Base-by-base conservation (phyloP, 192 early-diverging fungal genomes). In the Backusella macrospora region DNA sequence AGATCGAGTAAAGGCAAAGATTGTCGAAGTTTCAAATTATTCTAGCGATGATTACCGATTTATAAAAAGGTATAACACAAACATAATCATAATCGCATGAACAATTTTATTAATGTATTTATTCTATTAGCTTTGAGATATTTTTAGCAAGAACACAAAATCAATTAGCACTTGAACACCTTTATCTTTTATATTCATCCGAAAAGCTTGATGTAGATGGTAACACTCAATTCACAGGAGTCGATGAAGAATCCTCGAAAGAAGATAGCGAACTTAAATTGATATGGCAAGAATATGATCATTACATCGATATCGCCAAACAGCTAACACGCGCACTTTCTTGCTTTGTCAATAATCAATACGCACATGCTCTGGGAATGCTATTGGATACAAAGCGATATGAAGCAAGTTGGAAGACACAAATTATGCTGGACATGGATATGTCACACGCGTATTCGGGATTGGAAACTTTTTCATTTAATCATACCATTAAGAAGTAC, bases 371-470 rank as follows among this genome's bases (percentile, higher is more conserved):
- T n/a, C 37, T 79, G 3, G 21, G 72, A 43, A 21, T 21, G 15
- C 34, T 79, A 1, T 64, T 79, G 4, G 29, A 62, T 13, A 46
- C 73, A 21, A 79, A 79, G 46, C 68, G 52, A 38, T 49, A 75
- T 15, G 73, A 74, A 5, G 78, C 59, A 6, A 29, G 29, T 55
- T 79, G 78, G 78, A 72, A 75, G 15, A 66, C 73, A 8, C n/a
- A 55, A 16, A 15, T 55, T n/a, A 21, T 71, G 34, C 4, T 70
- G 10, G 62, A 70, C 23, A 48, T 21, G 15, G 62, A 65, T 39
- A 12, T 70, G n/a, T 68, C 47, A 5, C 15, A 29, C 9, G 21
- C 62, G 5, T 72, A 48, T 21, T 63, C 62, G 7, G 48, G 63
- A 4, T 12, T 67, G 26, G 46, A 72, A 8, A 39, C 67, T 13